Percentiles rank a stretch among this genome's conserved stretches.
These are phyloP conservation scores for Apiotrichum gamsii DNA, from an alignment of 1,284 basidiomycete genomes.

Conservation along the genomic window DNA sequence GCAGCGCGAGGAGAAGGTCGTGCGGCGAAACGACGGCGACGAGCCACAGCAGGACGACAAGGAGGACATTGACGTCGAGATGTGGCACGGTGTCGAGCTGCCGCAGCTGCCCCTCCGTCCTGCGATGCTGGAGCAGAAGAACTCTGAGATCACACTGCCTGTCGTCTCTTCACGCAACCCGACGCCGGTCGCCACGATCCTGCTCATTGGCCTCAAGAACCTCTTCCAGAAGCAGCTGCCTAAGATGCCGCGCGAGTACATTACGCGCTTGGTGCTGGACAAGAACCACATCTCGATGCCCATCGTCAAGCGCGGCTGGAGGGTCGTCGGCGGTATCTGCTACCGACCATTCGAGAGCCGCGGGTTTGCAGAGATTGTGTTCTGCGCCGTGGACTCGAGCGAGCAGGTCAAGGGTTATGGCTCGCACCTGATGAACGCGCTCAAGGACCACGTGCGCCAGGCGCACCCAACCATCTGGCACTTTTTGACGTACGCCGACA, in stretches of 20 bases:
- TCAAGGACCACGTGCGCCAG: conserved; percentile 85
- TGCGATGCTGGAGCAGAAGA: conserved; percentile 73
- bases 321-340: conserved; percentile 97
- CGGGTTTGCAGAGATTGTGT: conserved; percentile 96
- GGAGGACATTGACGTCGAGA: conserved; percentile 31
- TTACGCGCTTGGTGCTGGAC: conserved; percentile 91
- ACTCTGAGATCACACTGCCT: conserved; percentile 75
- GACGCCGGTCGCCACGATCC: conserved; percentile 67
- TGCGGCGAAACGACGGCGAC: conserved; percentile 65
- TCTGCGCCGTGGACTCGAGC: conserved; percentile 93
- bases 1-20: conserved; percentile 63
- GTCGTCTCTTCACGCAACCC: conserved; percentile 77
- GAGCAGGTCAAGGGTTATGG: conserved; percentile 99
- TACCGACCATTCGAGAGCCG: conserved; percentile 93
- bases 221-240: conserved; percentile 96
- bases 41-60: conserved; percentile 7
- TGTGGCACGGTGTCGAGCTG: conserved; percentile 43
- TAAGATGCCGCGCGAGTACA: conserved; percentile 99
- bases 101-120: conserved; percentile 53
- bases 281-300: conserved; percentile 84
- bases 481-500: conserved; percentile 97
- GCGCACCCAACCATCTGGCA: conserved; percentile 77
- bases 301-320: conserved; percentile 90
- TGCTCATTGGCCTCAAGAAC: conserved; percentile 90
- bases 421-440: conserved; percentile 97